Evolutionary conservation across 2,329 filamentous ascomycete species (phyloP), one percentile per base, ranked within the genome.

Genomic region (Alternaria infectoria): DNA sequence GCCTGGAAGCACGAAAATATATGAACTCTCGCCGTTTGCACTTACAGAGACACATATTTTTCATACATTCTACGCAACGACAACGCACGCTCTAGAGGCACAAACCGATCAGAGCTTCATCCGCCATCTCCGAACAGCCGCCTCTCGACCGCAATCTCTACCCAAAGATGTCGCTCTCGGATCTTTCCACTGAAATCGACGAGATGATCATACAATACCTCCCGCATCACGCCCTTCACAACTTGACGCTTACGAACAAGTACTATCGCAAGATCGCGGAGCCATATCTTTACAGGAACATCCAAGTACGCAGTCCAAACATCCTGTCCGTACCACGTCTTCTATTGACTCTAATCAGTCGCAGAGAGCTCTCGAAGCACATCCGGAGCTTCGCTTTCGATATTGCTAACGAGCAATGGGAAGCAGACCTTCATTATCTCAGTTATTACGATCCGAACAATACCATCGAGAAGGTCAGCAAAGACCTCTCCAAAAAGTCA

Each of bases 141-240:
- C 36, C n/a, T 17, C 8, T 17, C n/a, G 3, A 40, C 5, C 36
- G 9, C 5, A 17, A 0, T 17, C 36, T 0, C n/a, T 5, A 3
- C 6, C 3, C 15, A 40, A 40, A 4, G 2, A 40, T 40, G 36
- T 40, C 36, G 36, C 8, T 40, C 8, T 17, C n/a, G 3, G 15
- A 17, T 1, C n/a, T 17, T 40, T 40, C n/a, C 2, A 40, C 36
- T 6, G 36, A 17, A 17, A 40, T 40, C 9, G 36, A 40, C 8
- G 36, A 40, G 2, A 40, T 17, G 9, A 40, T 40, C n/a, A 40
- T 40, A 6, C 36, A 40, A 17, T 40, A 40, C 36, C 36, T 40
- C n/a, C 36, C 36, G 36, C 36, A 40, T 3, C n/a, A 6, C 1
- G 36, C 8, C 15, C n/a, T 17, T 2, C 36, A 17, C 36, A 10